These are phyloP conservation scores for Abelmoschus esculentus DNA, from an alignment of 345 rosid species.

Conservation along the genomic window DNA sequence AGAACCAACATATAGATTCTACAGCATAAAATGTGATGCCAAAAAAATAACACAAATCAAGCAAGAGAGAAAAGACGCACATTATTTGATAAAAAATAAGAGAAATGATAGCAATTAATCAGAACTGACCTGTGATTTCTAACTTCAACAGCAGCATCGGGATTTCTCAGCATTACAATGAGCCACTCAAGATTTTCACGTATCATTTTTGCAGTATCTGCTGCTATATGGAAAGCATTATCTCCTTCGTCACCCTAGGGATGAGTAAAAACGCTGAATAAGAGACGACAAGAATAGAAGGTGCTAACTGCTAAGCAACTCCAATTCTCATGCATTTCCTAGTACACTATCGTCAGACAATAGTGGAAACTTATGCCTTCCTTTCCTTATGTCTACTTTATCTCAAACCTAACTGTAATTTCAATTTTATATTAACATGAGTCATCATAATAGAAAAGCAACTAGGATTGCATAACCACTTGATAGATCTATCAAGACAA, in stretches of 20 bases:
- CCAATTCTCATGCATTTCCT: background rate
- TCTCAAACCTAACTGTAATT: background rate
- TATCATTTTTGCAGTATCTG: constrained; percentile 91
- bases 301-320: background rate
- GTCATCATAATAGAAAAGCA: background rate
- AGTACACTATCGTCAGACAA: background rate
- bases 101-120: background rate
- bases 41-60: background rate
- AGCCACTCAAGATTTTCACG: constrained; percentile 98
- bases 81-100: background rate
- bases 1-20: background rate
- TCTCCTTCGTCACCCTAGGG: constrained; percentile 94
- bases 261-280: constrained; percentile 11
- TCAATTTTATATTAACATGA: background rate
- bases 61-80: background rate
- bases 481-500: background rate
- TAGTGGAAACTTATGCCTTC: background rate
- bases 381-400: background rate
- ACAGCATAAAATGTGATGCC: background rate
- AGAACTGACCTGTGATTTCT: constrained; percentile 82
- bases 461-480: background rate
- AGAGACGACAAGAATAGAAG: background rate
- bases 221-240: constrained; percentile 90
- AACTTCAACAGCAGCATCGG: constrained; percentile 72
- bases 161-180: constrained; percentile 72